Percentiles rank a stretch among this genome's conserved stretches.
phyloP scores from a whole-genome alignment of 2,329 filamentous ascomycete species.

The Botrytis fragariae region DNA sequence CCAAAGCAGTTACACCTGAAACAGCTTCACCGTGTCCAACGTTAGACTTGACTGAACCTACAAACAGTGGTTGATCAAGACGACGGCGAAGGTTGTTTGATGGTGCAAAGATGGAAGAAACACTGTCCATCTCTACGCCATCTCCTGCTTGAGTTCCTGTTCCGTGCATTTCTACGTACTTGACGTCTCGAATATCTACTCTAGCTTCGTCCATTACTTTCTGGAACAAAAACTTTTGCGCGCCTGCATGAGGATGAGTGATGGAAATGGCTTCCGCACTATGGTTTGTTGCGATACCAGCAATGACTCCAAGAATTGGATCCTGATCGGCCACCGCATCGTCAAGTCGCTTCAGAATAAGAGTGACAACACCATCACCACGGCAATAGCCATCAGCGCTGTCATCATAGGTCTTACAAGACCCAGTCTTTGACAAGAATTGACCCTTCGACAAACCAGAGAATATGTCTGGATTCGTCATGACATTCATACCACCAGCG shows the following conservation, averaged over 20 bases:
- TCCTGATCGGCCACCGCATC: slow-evolving; percentile 51
- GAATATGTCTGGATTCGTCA: slow-evolving; percentile 27
- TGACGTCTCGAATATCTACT: slow-evolving; percentile 18
- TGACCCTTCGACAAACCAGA: slow-evolving; percentile 44
- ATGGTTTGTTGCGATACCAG: slow-evolving; percentile 46
- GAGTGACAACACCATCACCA: slow-evolving; percentile 46
- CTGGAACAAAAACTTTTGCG: slow-evolving; percentile 20
- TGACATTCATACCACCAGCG: slow-evolving; percentile 43
- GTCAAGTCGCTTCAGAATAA: slow-evolving; percentile 51
- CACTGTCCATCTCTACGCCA: slow-evolving; percentile 22
- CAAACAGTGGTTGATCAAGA: slow-evolving; percentile 16
- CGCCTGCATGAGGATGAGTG: slow-evolving; percentile 19
- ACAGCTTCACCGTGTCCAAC: slow-evolving; percentile 22
- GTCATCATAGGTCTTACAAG: slow-evolving; percentile 43
- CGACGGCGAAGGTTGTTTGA: slow-evolving; percentile 31
- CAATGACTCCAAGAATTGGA: slow-evolving; percentile 53
- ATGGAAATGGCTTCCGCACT: neutral
- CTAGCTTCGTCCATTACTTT: slow-evolving; percentile 21
- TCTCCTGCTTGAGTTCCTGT: slow-evolving; percentile 23
- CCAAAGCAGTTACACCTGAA: slow-evolving; percentile 32
- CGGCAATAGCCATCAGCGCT: slow-evolving; percentile 26
- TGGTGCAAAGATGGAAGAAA: slow-evolving; percentile 20
- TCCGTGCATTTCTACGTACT: slow-evolving; percentile 26
- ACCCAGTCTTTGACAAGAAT: slow-evolving; percentile 34
- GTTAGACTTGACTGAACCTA: slow-evolving; percentile 21